Conservation (phyloP, 495 filamentous ascomycete species). For the Aspergillus cristatus region DNA sequence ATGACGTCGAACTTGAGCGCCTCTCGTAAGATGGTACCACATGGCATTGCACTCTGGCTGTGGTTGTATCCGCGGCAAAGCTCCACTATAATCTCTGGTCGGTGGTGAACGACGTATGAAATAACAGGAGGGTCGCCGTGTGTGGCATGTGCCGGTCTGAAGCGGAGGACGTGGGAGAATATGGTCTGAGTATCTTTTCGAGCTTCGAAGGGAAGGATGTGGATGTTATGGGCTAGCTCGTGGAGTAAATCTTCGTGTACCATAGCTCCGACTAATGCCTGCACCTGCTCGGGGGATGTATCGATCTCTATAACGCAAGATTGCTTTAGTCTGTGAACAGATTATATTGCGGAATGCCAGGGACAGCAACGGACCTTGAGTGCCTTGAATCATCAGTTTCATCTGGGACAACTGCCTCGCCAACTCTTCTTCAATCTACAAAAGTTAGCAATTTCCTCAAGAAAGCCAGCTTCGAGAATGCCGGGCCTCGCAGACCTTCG, state of each 20-base stretch:
- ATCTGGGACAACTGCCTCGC: constrained; percentile 70
- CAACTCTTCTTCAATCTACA: constrained; percentile 62
- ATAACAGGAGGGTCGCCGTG: constrained; percentile 68
- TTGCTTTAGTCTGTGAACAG: constrained; percentile 3
- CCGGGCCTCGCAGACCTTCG: constrained; percentile 24
- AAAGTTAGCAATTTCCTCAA: constrained; percentile 10
- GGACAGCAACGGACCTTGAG: constrained; percentile 50
- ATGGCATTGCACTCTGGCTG: constrained; percentile 86
- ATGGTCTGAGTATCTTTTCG: constrained; percentile 86
- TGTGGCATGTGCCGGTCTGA: constrained; percentile 48
- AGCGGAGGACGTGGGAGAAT: constrained; percentile 80
- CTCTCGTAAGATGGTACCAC: constrained; percentile 84
- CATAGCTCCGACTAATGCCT: constrained; percentile 66
- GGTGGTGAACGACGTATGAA: constrained; percentile 71
- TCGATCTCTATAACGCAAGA: constrained; percentile 56
- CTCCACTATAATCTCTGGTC: constrained; percentile 79
- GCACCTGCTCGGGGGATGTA: constrained; percentile 75
- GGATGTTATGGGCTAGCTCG: constrained; percentile 66
- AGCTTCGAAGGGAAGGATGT: constrained; percentile 85
- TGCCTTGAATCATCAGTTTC: constrained; percentile 77
- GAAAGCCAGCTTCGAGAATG: neutral
- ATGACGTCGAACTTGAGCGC: constrained; percentile 85
- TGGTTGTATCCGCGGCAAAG: constrained; percentile 84
- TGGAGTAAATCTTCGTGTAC: constrained; percentile 84
- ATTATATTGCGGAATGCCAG: neutral